Conservation (phyloP, 306 rosid species). For the Prunus salicina region DNA sequence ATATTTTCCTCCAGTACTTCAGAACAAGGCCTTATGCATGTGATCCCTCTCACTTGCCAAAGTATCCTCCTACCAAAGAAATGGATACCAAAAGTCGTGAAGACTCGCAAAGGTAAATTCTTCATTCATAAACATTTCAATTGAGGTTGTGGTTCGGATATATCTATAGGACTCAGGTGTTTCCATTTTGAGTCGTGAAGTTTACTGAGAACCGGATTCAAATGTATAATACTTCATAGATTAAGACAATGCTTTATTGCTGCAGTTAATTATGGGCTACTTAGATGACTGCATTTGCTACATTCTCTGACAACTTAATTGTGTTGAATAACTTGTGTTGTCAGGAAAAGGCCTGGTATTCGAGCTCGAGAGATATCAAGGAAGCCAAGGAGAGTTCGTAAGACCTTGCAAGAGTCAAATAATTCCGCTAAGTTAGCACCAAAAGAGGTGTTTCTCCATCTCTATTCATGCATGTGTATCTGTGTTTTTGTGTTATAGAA, state of each 20-base stretch:
- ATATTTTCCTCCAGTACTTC: conserved; percentile 60
- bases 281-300: not conserved
- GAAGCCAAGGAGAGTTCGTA: conserved; percentile 50
- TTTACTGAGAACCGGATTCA: not conserved
- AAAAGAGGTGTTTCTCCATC: conserved; percentile 47
- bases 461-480: not conserved
- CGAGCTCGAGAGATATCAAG: conserved; percentile 53
- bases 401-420: conserved; percentile 49
- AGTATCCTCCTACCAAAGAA: conserved; percentile 91
- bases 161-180: not conserved
- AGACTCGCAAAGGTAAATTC: conserved; percentile 52
- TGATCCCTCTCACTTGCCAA: conserved; percentile 78
- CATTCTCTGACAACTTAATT: not conserved
- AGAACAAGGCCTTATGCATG: conserved; percentile 74
- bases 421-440: conserved; percentile 22
- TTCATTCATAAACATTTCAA: not conserved
- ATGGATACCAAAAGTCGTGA: conserved; percentile 79
- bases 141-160: conserved; percentile 4
- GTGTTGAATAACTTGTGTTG: not conserved
- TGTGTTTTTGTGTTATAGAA: not conserved
- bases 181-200: not conserved
- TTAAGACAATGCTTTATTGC: not conserved
- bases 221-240: not conserved
- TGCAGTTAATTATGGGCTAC: not conserved
- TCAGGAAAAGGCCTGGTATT: conserved; percentile 59